phyloP scores from a whole-genome alignment of 805 yeast species.

The Ogataea polymorpha region DNA sequence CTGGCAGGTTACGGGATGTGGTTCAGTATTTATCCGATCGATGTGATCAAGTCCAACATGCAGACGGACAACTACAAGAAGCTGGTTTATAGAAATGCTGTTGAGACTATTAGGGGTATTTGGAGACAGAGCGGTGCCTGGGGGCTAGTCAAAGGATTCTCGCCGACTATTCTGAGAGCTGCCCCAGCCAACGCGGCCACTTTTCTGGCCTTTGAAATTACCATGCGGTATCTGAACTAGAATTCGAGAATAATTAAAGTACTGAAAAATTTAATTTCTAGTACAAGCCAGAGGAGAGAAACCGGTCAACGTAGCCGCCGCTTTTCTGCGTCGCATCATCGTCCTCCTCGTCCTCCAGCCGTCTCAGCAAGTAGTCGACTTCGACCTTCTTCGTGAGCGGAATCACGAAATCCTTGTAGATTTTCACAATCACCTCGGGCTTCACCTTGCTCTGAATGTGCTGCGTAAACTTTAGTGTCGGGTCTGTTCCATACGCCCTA shows the following conservation, averaged over 20 bases:
- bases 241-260: neutral
- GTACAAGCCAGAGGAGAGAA: conserved; percentile 23
- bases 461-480: conserved; percentile 69
- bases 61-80: conserved; percentile 67
- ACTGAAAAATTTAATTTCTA: conserved; percentile 4
- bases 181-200: conserved; percentile 99
- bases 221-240: conserved; percentile 60
- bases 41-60: conserved; percentile 84
- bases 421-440: conserved; percentile 75
- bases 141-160: conserved; percentile 88
- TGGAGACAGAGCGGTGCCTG: conserved; percentile 57
- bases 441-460: conserved; percentile 69
- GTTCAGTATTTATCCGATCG: conserved; percentile 82
- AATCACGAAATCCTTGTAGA: conserved; percentile 84
- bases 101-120: conserved; percentile 58
- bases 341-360: conserved; percentile 58
- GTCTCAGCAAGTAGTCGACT: conserved; percentile 80
- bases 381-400: conserved; percentile 96
- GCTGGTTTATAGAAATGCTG: conserved; percentile 57
- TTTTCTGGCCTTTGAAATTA: conserved; percentile 86
- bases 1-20: conserved; percentile 88
- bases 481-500: conserved; percentile 83
- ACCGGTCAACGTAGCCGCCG: conserved; percentile 24
- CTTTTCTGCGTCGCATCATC: conserved; percentile 16
- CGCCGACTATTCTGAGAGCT: conserved; percentile 91